Base-by-base conservation (phyloP, 305 asterid genomes). In the Petunia hybrid region DNA sequence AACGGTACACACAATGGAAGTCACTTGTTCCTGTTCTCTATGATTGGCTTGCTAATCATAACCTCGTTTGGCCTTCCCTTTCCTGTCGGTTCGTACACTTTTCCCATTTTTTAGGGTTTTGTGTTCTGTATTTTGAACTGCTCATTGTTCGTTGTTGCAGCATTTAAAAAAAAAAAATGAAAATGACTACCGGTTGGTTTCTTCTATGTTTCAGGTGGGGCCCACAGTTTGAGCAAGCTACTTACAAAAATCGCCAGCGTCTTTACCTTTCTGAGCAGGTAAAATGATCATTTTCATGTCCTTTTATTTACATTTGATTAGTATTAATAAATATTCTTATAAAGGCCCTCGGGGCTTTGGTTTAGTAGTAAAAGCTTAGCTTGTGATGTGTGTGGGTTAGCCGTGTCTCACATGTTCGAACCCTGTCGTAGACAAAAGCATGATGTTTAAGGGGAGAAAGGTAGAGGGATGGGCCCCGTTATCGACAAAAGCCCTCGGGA, bases 181-280 rank as follows among this genome's bases (percentile, higher is more conserved):
- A n/a, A n/a, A n/a, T n/a, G n/a, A n/a, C n/a, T n/a, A n/a, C n/a
- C n/a, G n/a, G n/a, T n/a, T n/a, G n/a, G 31, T 22, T 22, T 22
- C 31, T 70, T 78, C 61, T 46, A 68, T 35, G 9, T 85, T 78
- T 73, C 88, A 95, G 99, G 82, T 94, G 99, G 99, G 99, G 99
- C 40, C 99, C 98, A 46, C 96, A 91, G 84, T 88, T 94, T 69
- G 99, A 94, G 83, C 97, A 88, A 87, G 97, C 97, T 69, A 92
- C 99, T 64, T 92, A 94, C 92, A 92, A 92, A 88, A 95, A 88
- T 82, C 96, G 97, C 55, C 99, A 95, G 77, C 94, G 97, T 40
- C 88, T 95, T 42, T 94, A 95, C 87, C 97, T 95, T 69, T 95
- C 98, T 14, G 99, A 95, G 84, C 99, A 95, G 97, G 99, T 83